These are phyloP conservation scores for Boletales sp. DNA, from an alignment of 768 basidiomycete genomes.

Conservation along the genomic window DNA sequence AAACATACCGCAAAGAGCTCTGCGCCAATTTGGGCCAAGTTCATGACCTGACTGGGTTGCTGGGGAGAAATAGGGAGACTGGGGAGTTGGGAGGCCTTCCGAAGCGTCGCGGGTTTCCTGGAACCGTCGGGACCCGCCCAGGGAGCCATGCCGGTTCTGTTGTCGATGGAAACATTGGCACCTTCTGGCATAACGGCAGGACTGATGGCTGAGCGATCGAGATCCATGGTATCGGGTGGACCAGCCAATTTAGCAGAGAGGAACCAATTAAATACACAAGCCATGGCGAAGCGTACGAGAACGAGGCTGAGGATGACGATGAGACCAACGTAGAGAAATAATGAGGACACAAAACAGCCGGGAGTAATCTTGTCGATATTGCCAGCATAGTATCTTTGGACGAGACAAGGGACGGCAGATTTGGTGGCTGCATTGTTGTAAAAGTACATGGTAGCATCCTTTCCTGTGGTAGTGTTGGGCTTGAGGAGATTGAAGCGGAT, in stretches of 20 bases:
- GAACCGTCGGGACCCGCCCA: slow-evolving; percentile 68
- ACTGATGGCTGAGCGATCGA: slow-evolving; percentile 83
- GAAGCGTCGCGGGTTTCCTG: slow-evolving; percentile 47
- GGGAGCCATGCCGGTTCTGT: slow-evolving; percentile 87
- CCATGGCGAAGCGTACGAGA: slow-evolving; percentile 91
- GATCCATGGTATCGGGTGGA: slow-evolving; percentile 64
- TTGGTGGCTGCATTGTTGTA: slow-evolving; percentile 63
- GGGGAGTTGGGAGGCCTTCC: slow-evolving; percentile 38
- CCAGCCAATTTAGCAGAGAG: slow-evolving; percentile 78
- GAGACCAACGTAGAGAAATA: slow-evolving; percentile 88
- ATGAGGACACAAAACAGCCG: slow-evolving; percentile 87
- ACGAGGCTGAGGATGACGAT: slow-evolving; percentile 90
- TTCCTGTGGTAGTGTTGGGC: slow-evolving; percentile 54
- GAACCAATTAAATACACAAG: slow-evolving; percentile 96
- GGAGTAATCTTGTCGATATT: slow-evolving; percentile 96
- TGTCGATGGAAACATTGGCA: slow-evolving; percentile 91
- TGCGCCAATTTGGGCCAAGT: slow-evolving; percentile 85
- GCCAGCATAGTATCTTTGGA: slow-evolving; percentile 85
- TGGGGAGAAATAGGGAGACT: slow-evolving; percentile 44
- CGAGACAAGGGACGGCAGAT: slow-evolving; percentile 74
- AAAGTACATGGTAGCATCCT: slow-evolving; percentile 89
- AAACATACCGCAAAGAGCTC: slow-evolving; percentile 95
- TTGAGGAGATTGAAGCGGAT: slow-evolving; percentile 69
- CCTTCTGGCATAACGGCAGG: slow-evolving; percentile 97
- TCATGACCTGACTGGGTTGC: slow-evolving; percentile 54